phyloP scores from a whole-genome alignment of 139 green algal genomes.

The Asterochloris erici region DNA sequence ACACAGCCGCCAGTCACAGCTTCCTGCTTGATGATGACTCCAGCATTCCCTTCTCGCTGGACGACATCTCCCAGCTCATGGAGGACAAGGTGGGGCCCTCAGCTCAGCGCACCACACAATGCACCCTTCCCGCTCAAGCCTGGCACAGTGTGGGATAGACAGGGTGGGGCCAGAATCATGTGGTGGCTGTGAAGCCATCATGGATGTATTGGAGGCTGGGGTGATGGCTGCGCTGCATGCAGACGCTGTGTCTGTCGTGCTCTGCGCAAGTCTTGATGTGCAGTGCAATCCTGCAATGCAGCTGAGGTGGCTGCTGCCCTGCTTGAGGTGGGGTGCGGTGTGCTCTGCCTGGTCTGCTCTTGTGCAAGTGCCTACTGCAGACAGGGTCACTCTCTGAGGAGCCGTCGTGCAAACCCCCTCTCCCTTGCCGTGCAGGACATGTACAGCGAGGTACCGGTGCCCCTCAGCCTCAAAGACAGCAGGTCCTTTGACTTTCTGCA shows the following conservation, averaged over 20 bases:
- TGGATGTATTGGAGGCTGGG: too few species aligned
- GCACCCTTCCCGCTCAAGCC: neutral
- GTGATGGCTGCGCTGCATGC: too few species aligned
- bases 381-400: neutral
- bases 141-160: too few species aligned
- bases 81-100: slow-evolving; percentile 40
- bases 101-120: neutral
- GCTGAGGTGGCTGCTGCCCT: too few species aligned
- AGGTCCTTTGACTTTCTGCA: slow-evolving; percentile 62
- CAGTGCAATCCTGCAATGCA: too few species aligned
- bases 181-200: neutral
- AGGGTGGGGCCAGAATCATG: neutral
- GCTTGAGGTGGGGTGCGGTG: too few species aligned
- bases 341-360: neutral
- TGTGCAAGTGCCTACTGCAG: neutral
- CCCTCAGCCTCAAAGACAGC: slow-evolving; percentile 46
- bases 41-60: slow-evolving; percentile 79
- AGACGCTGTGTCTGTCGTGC: too few species aligned
- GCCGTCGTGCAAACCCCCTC: too few species aligned
- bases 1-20: slow-evolving; percentile 68
- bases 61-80: slow-evolving; percentile 60
- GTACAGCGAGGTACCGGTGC: slow-evolving; percentile 63
- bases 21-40: slow-evolving; percentile 99
- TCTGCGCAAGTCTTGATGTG: too few species aligned
- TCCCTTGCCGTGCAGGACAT: slow-evolving; percentile 49